Conservation (phyloP, 1,284 basidiomycete genomes). For the Violaceomyces palustris region DNA sequence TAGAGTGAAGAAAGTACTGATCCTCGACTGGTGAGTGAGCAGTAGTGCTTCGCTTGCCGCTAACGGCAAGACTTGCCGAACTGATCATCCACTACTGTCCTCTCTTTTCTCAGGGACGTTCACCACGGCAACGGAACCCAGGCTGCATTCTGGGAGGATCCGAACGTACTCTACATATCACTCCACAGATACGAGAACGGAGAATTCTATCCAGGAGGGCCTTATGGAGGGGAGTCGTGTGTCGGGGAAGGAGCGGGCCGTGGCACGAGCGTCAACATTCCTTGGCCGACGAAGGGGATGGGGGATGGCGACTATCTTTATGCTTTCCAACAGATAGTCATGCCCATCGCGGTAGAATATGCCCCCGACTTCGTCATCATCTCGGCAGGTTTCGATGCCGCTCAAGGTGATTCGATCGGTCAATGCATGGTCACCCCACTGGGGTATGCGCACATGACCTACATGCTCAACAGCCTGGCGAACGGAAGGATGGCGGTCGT, state of each 20-base stretch:
- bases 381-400: slow-evolving; percentile 96
- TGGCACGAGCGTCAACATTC: slow-evolving; percentile 82
- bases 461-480: slow-evolving; percentile 86
- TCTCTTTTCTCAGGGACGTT: slow-evolving; percentile 79
- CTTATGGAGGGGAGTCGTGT: slow-evolving; percentile 78
- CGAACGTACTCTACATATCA: slow-evolving; percentile 88
- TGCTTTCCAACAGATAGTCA: slow-evolving; percentile 89
- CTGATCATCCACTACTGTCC: slow-evolving; percentile 10
- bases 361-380: slow-evolving; percentile 93
- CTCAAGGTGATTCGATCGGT: slow-evolving; percentile 83
- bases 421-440: slow-evolving; percentile 82
- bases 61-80: slow-evolving; percentile 5
- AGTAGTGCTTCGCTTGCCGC: slow-evolving; percentile 55
- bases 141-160: slow-evolving; percentile 85
- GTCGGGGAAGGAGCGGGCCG: slow-evolving; percentile 76
- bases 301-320: slow-evolving; percentile 92
- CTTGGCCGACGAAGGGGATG: slow-evolving; percentile 86
- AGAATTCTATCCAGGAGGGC: slow-evolving; percentile 82
- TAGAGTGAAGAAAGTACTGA: slow-evolving; percentile 65
- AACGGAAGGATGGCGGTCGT: slow-evolving; percentile 84
- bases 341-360: slow-evolving; percentile 97
- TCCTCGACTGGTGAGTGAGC: slow-evolving; percentile 98
- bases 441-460: slow-evolving; percentile 98
- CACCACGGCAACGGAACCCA: slow-evolving; percentile 99
- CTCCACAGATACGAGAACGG: slow-evolving; percentile 83